Evolutionary conservation across 1,139 yeast genomes (phyloP), one percentile per base, ranked within the genome.

Genomic region (Protomyces arabidopsidicola): DNA sequence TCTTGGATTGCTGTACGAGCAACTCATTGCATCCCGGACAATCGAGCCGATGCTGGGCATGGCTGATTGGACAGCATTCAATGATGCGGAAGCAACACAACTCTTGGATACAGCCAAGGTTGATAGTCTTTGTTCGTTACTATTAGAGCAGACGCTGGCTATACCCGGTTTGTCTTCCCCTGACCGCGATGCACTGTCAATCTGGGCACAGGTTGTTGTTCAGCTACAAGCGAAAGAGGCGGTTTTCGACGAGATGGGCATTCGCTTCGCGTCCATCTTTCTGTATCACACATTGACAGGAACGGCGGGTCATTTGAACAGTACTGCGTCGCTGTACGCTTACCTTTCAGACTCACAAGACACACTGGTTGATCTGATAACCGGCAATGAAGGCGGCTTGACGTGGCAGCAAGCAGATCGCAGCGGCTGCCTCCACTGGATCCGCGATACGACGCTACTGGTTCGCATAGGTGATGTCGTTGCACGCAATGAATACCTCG

Each of bases 271-370:
- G 10, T 10, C 22, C 20, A 16, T 14, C 10, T 42, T 18, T 5
- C 3, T 16, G 12, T 20, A 42, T 10, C 48, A 18, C 16, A 16
- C 20, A 20, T 20, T 42, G 12, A n/a, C 12, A 16, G 2, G 10
- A 5, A 16, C 27, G 14, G 6, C 48, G 5, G 48, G 22, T 16
- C 22, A 12, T 16, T 18, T 42, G 22, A 10, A 18, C 10, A 50
- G 53, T 52, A 38, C 42, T 35, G 98, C 91, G 75, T 81, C 87
- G 60, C 82, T 82, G 64, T 91, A 96, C 95, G 97, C 96, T 0
- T 75, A 89, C 73, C 64, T 64, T 20, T 51, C 65, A 3, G 45
- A 52, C 66, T 88, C 86, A 69, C 91, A 87, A 65, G 73, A 88
- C 53, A 71, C 91, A 34, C 74, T 87, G 22, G 79, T 81, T 48